These are phyloP conservation scores for Calvatia gigantea DNA, from an alignment of 768 basidiomycete species.

Conservation along the genomic window DNA sequence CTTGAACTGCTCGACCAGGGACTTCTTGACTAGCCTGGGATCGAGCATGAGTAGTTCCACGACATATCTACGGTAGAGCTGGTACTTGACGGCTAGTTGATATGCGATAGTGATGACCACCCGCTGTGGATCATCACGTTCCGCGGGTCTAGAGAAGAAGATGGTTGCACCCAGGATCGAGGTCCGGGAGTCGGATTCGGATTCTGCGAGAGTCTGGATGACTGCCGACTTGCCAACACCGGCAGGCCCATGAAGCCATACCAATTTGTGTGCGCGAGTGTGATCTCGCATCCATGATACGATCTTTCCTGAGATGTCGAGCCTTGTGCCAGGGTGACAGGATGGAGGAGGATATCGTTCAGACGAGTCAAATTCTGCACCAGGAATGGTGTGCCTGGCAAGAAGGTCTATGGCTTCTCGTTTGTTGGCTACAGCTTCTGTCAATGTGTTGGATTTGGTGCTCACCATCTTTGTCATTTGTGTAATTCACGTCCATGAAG, in stretches of 20 bases:
- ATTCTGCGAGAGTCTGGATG: conserved; percentile 6
- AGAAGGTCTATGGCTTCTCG: not conserved
- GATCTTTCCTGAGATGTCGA: not conserved
- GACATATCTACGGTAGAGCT: conserved; percentile 1
- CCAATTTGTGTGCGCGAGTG: not conserved
- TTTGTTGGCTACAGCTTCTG: too few relatives aligned
- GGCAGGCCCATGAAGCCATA: not conserved
- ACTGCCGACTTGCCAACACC: conserved; percentile 10
- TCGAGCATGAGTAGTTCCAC: not conserved
- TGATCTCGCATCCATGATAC: not conserved
- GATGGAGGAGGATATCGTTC: not conserved
- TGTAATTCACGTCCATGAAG: too few relatives aligned
- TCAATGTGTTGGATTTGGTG: too few relatives aligned
- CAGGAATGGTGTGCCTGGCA: not conserved
- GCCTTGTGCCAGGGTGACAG: conserved; percentile 1
- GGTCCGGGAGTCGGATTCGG: not conserved
- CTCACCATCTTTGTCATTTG: too few relatives aligned
- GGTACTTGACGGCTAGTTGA: conserved; percentile 16
- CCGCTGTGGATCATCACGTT: not conserved
- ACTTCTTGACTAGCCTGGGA: conserved; percentile 11
- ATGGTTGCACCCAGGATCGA: conserved; percentile 12
- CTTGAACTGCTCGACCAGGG: conserved; percentile 12
- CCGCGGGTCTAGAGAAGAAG: conserved; percentile 17
- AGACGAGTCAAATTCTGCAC: conserved; percentile 3
- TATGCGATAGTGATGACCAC: conserved; percentile 20